These are phyloP conservation scores for Kitagawia praeruptora DNA, from an alignment of 129 eudicot genomes.

Conservation along the genomic window DNA sequence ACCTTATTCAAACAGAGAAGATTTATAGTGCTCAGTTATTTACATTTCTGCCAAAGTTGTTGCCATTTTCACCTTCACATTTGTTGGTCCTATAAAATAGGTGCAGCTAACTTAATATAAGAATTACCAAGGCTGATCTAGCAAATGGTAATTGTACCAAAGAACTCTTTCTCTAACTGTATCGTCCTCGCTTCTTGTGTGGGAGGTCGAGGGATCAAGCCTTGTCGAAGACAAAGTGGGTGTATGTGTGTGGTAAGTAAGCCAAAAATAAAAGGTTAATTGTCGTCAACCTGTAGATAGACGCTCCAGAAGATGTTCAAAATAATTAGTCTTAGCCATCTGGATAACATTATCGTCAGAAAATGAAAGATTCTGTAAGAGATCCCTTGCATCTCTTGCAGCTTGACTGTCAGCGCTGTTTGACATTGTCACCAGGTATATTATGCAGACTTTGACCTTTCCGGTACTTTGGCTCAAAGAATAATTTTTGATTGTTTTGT, in stretches of 20 bases:
- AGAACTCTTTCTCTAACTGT: not conserved
- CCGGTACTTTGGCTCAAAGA: slow-evolving; percentile 32
- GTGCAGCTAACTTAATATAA: not conserved
- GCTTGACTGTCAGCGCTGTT: slow-evolving; percentile 42
- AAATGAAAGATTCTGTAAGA: slow-evolving; percentile 46
- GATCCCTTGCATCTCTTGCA: slow-evolving; percentile 41
- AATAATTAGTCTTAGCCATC: slow-evolving; percentile 67
- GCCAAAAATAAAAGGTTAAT: not conserved
- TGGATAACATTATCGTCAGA: slow-evolving; percentile 54
- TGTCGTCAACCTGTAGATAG: slow-evolving; percentile 43
- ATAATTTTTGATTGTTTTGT: slow-evolving; percentile 10
- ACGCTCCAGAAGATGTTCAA: slow-evolving; percentile 43
- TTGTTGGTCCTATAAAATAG: slow-evolving; percentile 34
- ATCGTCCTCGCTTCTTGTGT: not conserved
- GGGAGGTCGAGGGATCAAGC: not conserved
- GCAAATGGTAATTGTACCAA: not conserved
- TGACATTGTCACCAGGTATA: slow-evolving; percentile 58
- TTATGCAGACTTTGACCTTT: slow-evolving; percentile 60
- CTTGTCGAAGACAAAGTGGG: not conserved
- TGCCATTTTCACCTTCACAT: slow-evolving; percentile 47
- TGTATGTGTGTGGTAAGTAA: not conserved
- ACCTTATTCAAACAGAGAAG: slow-evolving; percentile 44
- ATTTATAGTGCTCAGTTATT: slow-evolving; percentile 50
- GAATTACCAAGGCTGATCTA: not conserved
- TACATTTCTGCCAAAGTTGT: slow-evolving; percentile 61